These are phyloP conservation scores for Citrus mangshanensis DNA, from an alignment of 345 rosid genomes.

Conservation along the genomic window DNA sequence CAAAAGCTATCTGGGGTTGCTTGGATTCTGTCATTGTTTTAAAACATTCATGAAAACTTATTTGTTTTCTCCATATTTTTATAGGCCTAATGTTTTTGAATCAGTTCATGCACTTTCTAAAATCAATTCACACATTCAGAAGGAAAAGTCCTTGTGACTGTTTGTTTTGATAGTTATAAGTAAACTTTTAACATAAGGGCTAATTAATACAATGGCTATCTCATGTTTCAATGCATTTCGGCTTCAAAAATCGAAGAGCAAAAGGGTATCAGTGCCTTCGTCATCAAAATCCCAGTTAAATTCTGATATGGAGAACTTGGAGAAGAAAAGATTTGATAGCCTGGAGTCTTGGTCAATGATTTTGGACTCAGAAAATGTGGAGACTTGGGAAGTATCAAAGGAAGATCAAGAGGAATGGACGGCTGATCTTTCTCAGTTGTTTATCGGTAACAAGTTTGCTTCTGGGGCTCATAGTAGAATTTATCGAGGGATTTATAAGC, in stretches of 20 bases:
- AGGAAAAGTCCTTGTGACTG: slow-evolving; percentile 55
- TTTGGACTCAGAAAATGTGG: slow-evolving; percentile 89
- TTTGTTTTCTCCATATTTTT: slow-evolving; percentile 24
- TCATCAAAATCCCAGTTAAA: slow-evolving; percentile 47
- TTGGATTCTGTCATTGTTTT: slow-evolving; percentile 20
- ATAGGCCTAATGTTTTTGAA: slow-evolving; percentile 80
- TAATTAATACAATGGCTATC: slow-evolving; percentile 44
- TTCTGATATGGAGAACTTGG: slow-evolving; percentile 75
- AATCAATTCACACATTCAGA: slow-evolving; percentile 92
- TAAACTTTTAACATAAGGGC: not conserved
- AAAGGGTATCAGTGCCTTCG: slow-evolving; percentile 41
- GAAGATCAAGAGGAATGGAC: slow-evolving; percentile 97
- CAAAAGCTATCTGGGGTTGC: not conserved
- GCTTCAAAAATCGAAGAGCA: slow-evolving; percentile 54
- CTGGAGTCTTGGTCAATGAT: slow-evolving; percentile 99
- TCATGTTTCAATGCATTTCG: slow-evolving; percentile 80
- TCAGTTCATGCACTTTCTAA: slow-evolving; percentile 96
- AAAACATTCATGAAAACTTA: slow-evolving; percentile 54
- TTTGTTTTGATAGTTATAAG: slow-evolving; percentile 21
- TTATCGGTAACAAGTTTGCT: slow-evolving; percentile 96
- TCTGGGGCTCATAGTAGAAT: slow-evolving; percentile 94
- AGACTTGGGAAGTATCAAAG: slow-evolving; percentile 84
- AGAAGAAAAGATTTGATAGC: slow-evolving; percentile 90
- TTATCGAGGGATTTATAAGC: slow-evolving; percentile 94
- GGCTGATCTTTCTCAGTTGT: slow-evolving; percentile 95